These are phyloP conservation scores for Fusarium oligoseptatum DNA, from an alignment of 2,329 filamentous ascomycete genomes.

Conservation along the genomic window DNA sequence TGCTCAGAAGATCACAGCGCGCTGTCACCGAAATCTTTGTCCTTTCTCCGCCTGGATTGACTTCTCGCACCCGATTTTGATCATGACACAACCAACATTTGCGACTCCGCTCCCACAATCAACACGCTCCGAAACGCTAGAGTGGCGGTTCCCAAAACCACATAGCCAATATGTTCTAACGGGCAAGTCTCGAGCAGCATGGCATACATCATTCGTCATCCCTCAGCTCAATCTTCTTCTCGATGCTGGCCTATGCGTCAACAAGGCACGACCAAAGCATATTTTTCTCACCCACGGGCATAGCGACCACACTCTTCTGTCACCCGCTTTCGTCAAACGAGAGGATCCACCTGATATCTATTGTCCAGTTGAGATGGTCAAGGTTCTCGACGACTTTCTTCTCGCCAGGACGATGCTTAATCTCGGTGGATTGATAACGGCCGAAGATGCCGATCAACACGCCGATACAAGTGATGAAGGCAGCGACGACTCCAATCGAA, in stretches of 20 bases:
- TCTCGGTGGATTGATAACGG: slow-evolving; percentile 53
- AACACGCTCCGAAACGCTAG: slow-evolving; percentile 58
- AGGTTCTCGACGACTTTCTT: slow-evolving; percentile 56
- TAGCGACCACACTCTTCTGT: slow-evolving; percentile 60
- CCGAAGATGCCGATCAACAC: slow-evolving; percentile 43
- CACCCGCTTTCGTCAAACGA: slow-evolving; percentile 59
- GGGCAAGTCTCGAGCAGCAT: slow-evolving; percentile 62
- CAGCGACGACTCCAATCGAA: slow-evolving; percentile 7
- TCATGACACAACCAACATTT: slow-evolving; percentile 47
- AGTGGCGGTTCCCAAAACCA: slow-evolving; percentile 61
- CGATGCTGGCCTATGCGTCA: slow-evolving; percentile 62
- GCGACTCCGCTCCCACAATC: slow-evolving; percentile 60
- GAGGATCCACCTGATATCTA: slow-evolving; percentile 61
- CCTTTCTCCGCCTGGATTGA: not conserved
- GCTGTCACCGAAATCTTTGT: not conserved
- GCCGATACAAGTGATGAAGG: slow-evolving; percentile 17
- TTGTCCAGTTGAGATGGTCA: slow-evolving; percentile 57
- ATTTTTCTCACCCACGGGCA: slow-evolving; percentile 65
- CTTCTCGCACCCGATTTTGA: not conserved
- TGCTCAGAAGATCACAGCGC: not conserved
- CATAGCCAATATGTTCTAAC: slow-evolving; percentile 58
- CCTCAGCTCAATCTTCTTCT: slow-evolving; percentile 64
- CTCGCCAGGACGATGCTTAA: slow-evolving; percentile 58
- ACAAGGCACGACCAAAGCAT: slow-evolving; percentile 61
- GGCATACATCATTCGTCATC: slow-evolving; percentile 65